Evolutionary conservation across 306 rosid species (phyloP).

Genomic region (Nissolia schottii): DNA sequence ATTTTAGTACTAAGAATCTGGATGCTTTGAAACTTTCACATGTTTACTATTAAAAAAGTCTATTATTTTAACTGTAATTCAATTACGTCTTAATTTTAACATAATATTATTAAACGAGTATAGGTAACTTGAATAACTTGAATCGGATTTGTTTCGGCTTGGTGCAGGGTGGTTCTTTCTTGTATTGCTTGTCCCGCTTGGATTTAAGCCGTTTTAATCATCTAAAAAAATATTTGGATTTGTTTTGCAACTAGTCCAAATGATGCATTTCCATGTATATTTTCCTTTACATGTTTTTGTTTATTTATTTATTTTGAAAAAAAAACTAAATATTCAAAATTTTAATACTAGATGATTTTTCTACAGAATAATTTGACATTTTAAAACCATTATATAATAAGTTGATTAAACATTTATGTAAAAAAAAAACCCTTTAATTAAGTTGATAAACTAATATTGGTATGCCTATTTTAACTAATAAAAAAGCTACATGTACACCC

Average conservation of each 20-base stretch:
- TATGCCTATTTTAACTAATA: no score
- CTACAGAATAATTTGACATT: no score
- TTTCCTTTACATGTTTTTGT: neutral
- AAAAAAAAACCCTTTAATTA: no score
- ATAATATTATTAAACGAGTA: neutral
- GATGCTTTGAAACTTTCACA: neutral
- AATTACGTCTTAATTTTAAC: neutral
- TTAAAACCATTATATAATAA: no score
- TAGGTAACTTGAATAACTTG: neutral
- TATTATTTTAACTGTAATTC: neutral
- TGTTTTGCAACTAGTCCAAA: neutral
- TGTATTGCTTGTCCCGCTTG: no score
- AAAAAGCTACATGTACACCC: no score
- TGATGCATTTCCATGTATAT: neutral
- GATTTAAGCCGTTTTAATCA: no score
- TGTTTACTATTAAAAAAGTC: neutral
- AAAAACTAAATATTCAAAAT: no score
- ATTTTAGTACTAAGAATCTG: neutral
- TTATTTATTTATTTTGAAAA: neutral
- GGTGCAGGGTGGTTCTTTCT: no score
- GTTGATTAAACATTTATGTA: no score
- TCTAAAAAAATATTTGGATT: neutral
- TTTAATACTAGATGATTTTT: no score
- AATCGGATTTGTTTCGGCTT: neutral
- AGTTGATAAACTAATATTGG: no score